These are phyloP conservation scores for Hemileccinum rubropunctum DNA, from an alignment of 768 basidiomycete genomes.

Conservation along the genomic window DNA sequence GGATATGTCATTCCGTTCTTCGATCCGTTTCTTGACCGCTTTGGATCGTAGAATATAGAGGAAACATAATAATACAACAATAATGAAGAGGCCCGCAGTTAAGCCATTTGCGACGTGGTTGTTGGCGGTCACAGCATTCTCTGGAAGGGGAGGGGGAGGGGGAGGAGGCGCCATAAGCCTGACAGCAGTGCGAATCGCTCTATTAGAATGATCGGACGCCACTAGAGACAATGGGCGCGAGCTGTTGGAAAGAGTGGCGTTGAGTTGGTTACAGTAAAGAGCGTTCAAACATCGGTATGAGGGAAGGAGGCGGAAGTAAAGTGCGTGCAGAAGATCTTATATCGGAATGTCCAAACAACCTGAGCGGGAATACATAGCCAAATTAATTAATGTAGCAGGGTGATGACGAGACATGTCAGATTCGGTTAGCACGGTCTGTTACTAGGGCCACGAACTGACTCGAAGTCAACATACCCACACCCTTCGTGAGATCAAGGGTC, in stretches of 20 bases:
- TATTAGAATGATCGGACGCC: not conserved
- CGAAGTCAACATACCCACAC: not conserved
- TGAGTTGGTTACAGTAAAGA: not conserved
- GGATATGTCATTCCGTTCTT: conserved; percentile 41
- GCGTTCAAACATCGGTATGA: conserved; percentile 12
- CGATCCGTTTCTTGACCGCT: conserved; percentile 34
- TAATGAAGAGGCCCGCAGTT: conserved; percentile 6
- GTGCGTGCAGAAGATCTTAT: conserved; percentile 7
- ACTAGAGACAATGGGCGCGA: conserved; percentile 11
- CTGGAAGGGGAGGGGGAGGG: not conserved
- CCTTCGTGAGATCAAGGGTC: not conserved
- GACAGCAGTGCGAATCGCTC: not conserved
- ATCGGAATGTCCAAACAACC: not conserved
- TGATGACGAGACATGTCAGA: not conserved
- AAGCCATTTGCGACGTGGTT: conserved; percentile 52
- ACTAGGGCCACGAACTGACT: conserved; percentile 2
- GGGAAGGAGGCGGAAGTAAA: not conserved
- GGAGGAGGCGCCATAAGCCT: conserved; percentile 13
- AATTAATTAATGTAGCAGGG: conserved; percentile 2
- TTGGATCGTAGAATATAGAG: conserved; percentile 44
- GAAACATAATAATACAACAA: conserved; percentile 32
- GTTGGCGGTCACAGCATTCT: conserved; percentile 14
- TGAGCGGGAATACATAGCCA: not conserved
- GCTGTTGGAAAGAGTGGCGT: conserved; percentile 9
- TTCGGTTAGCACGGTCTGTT: conserved; percentile 10